Percentiles rank a stretch among this genome's conserved stretches.
Evolutionary conservation across 176 grass and related monocot species (phyloP).

Genomic region (Oryza nivara): DNA sequence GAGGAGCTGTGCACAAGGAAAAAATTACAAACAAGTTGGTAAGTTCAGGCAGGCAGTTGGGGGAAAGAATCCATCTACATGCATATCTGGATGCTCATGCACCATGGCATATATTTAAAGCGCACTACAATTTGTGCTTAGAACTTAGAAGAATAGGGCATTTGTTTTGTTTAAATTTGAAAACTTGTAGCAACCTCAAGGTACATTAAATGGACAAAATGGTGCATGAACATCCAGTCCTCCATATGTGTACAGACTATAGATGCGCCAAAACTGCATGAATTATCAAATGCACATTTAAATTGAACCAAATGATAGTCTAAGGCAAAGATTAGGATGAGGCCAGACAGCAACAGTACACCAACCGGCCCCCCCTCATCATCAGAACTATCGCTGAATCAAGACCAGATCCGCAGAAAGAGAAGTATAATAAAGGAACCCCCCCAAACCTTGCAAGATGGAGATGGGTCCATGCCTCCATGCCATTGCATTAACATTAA

Average conservation of each 20-base stretch:
- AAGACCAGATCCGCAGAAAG: not conserved
- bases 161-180: not conserved
- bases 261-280: not conserved
- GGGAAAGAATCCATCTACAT: not conserved
- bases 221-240: not conserved
- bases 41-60: not conserved
- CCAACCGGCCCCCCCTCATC: not conserved
- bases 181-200: not conserved
- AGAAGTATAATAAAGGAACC: not conserved
- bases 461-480: conserved; percentile 21
- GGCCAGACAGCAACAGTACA: conserved; percentile 15
- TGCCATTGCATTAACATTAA: not conserved
- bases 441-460: not conserved
- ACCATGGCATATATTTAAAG: not conserved
- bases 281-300: not conserved
- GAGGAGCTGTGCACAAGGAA: not conserved
- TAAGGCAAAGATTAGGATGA: not conserved
- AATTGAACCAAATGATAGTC: not conserved
- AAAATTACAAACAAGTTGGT: not conserved
- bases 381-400: not conserved
- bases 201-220: not conserved
- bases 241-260: not conserved
- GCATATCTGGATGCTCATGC: not conserved
- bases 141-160: not conserved
- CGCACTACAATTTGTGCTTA: not conserved